These are phyloP conservation scores for Metarhizium humberi DNA, from an alignment of 2,329 filamentous ascomycete genomes.

Conservation along the genomic window DNA sequence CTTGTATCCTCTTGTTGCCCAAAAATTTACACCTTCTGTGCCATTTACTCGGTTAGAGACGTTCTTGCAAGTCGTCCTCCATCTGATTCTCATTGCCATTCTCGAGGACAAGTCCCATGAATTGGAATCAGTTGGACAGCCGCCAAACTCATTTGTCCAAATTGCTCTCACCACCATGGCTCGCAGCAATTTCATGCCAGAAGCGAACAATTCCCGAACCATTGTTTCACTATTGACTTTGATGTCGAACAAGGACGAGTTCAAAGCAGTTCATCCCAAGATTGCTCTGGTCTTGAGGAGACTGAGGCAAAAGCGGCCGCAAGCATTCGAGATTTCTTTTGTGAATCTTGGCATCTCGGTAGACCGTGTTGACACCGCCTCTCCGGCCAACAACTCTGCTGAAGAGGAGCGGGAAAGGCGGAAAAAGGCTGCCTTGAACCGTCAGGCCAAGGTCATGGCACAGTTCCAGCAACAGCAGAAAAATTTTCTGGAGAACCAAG, in stretches of 20 bases:
- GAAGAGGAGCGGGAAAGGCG: constrained; percentile 72
- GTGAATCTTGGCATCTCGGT: constrained; percentile 54
- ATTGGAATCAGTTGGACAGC: constrained; percentile 35
- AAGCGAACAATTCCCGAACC: constrained; percentile 47
- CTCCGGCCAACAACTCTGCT: constrained; percentile 59
- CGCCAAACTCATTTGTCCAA: constrained; percentile 58
- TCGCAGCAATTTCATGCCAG: constrained; percentile 50
- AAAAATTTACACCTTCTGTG: constrained; percentile 61
- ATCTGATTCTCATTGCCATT: constrained; percentile 77
- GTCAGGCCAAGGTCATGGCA: constrained; percentile 92
- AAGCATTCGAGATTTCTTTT: constrained; percentile 61
- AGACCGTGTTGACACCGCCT: constrained; percentile 72
- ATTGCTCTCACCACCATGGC: constrained; percentile 58
- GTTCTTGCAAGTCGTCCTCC: constrained; percentile 84
- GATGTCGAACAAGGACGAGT: constrained; percentile 59
- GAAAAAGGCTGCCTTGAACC: constrained; percentile 81
- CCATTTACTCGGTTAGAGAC: constrained; percentile 79
- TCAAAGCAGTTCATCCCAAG: constrained; percentile 76
- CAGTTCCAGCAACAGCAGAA: constrained; percentile 97
- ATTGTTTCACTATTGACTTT: constrained; percentile 56
- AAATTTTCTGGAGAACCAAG: constrained; percentile 84
- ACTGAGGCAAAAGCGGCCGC: constrained; percentile 74
- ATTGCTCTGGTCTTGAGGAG: constrained; percentile 74
- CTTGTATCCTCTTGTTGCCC: constrained; percentile 65
- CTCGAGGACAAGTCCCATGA: constrained; percentile 65